Base-by-base conservation (phyloP, 2,329 filamentous ascomycete species). In the Emydomyces testavorans region DNA sequence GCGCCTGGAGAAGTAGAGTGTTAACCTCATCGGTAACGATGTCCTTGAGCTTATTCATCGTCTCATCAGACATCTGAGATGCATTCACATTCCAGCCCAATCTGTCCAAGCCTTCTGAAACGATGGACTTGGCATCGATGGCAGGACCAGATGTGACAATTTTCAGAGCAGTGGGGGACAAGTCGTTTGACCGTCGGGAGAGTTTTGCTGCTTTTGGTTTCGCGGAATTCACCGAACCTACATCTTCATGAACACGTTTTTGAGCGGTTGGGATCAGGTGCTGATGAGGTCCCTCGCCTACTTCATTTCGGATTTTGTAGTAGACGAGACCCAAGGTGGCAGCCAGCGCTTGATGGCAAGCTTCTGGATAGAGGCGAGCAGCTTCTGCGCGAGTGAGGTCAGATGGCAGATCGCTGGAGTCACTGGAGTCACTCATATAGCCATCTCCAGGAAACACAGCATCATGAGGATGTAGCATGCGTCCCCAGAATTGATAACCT, bases 291-390 rank as follows among this genome's bases (percentile, higher is more conserved):
- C 59, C 60, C 45, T 66, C 63, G 3, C 65, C 63, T 6, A 64
- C 60, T 51, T 66, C 62, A 32, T 68, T 68, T 13, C 62, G 62
- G 40, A 68, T 67, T 53, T 67, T 66, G 52, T 62, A 64, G 46
- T 67, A 68, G 1, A 66, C 60, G n/a, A 68, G 52, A 34, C 65
- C 65, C 18, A 67, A 41, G 1, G 62, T 66, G 8, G 64, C 65
- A 18, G 65, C 65, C 5, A 68, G 55, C 8, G 64, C 64, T 47
- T 67, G 65, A 48, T 66, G 65, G 24, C 63, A 65, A 13, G 64
- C 61, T 49, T 68, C 65, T 1, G 65, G 65, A 50, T 58, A 65
- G 24, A 57, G 54, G 21, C 59, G 56, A 23, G 62, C 58, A 31
- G 65, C 65, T 50, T 66, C 63, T 10, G 62, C 57, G 6, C 59